These are phyloP conservation scores for Exophiala alcalophila DNA, from an alignment of 2,329 filamentous ascomycete species.

Conservation along the genomic window DNA sequence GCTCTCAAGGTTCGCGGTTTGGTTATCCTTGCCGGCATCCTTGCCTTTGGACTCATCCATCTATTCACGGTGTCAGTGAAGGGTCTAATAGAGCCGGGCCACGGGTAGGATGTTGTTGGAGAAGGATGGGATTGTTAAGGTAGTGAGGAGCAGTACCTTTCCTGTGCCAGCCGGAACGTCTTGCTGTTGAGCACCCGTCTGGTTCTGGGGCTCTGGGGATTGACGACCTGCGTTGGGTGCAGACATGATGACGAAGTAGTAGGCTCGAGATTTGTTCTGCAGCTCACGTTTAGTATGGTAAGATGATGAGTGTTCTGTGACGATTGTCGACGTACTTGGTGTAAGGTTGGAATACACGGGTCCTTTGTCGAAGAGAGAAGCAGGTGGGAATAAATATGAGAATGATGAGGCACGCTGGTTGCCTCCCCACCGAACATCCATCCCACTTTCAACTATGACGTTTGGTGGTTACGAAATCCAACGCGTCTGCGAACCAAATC, in stretches of 20 bases:
- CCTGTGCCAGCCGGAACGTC: constrained; percentile 52
- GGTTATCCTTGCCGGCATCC: constrained; percentile 29
- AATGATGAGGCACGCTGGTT: not conserved
- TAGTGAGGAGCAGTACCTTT: constrained; percentile 15
- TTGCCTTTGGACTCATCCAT: constrained; percentile 33
- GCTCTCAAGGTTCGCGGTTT: constrained; percentile 34
- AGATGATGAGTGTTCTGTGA: not conserved
- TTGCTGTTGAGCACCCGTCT: constrained; percentile 62
- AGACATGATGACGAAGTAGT: constrained; percentile 61
- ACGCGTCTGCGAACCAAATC: constrained; percentile 16
- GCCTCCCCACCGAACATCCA: constrained; percentile 7
- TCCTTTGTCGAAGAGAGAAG: constrained; percentile 2
- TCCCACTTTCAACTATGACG: constrained; percentile 19
- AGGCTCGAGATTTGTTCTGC: too few species aligned
- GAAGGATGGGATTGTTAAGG: not conserved
- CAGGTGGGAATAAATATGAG: constrained; percentile 2
- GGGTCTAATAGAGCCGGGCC: not conserved
- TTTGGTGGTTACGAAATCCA: constrained; percentile 17
- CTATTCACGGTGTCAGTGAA: too few species aligned
- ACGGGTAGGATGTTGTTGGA: constrained; percentile 1
- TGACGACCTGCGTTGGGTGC: constrained; percentile 65
- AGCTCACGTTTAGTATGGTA: too few species aligned
- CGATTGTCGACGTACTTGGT: constrained; percentile 2
- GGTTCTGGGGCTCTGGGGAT: constrained; percentile 71
- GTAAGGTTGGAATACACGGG: not conserved